Conservation (phyloP, 495 filamentous ascomycete species). For the Xylaria flabelliformis region DNA sequence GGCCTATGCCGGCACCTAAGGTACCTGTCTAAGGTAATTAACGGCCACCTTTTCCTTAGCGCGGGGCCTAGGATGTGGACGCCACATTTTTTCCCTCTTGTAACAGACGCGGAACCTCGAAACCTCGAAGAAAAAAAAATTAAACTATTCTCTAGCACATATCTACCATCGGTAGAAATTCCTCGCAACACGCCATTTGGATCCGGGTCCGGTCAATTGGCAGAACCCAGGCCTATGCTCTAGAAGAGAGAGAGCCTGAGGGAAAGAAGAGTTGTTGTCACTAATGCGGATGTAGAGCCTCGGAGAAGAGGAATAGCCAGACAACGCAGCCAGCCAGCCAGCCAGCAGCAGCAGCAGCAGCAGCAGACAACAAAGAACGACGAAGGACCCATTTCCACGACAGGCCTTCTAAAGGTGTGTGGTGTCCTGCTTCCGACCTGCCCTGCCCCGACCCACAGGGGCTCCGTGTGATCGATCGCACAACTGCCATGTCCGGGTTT, state of each 20-base stretch:
- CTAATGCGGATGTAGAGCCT: slow-evolving; percentile 18
- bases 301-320: background rate
- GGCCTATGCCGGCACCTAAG: background rate
- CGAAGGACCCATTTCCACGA: background rate
- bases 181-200: background rate
- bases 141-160: slow-evolving; percentile 11
- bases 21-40: slow-evolving; percentile 15
- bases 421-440: background rate
- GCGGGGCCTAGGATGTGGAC: slow-evolving; percentile 29
- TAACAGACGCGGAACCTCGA: slow-evolving; percentile 27
- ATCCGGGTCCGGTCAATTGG: slow-evolving; percentile 18
- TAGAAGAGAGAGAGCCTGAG: background rate
- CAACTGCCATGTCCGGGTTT: slow-evolving; percentile 43
- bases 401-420: background rate
- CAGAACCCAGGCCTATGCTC: background rate
- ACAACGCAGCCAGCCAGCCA: slow-evolving; percentile 4
- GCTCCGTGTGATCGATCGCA: slow-evolving; percentile 28
- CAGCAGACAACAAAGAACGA: background rate
- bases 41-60: slow-evolving; percentile 29
- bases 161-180: slow-evolving; percentile 8
- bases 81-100: slow-evolving; percentile 29
- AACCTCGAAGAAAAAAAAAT: slow-evolving; percentile 25
- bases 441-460: slow-evolving; percentile 7
- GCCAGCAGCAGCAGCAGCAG: background rate
- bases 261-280: slow-evolving; percentile 16